Base-by-base conservation (phyloP, 2,329 filamentous ascomycete genomes). In the Penicillium hordei region DNA sequence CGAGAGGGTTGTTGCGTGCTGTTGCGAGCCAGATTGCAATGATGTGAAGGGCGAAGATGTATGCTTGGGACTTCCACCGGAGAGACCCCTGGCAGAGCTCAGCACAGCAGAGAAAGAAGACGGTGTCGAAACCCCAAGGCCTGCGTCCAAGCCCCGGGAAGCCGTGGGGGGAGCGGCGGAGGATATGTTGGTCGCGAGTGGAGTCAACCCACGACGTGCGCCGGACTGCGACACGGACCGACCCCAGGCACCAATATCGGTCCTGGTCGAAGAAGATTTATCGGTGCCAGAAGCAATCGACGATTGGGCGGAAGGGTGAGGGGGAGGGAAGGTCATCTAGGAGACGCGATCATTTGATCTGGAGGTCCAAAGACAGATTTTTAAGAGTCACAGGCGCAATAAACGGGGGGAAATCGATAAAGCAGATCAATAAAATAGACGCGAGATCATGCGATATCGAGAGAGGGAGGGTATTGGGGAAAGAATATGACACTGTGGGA, bases 261-360 rank as follows among this genome's bases (percentile, higher is more conserved):
- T 69, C 65, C 76, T 75, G 70, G 72, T 72, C 69, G 76, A 76
- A 66, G 76, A 76, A 67, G 74, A 73, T 69, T 78, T 78, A 71
- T 78, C 76, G 68, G 76, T 75, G 76, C 76, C 77, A 74, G 78
- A 78, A 78, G 76, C 76, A 78, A 78, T 79, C 75, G 76, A 79
- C 68, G 78, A 78, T 74, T 80, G 78, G 73, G 78, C 72, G 72
- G 78, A 78, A 76, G 74, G 75, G 70, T 76, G 77, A 75, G 79
- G 77, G 74, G 79, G 77, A 80, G 77, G 78, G 77, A 79, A 79
- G 79, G 76, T 83, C 81, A 83, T 83, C 79, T 82, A 79, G 78
- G 78, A 78, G 75, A 77, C 75, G 74, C 76, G 75, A 78, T 78
- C 78, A 80, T 79, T 79, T 78, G 76, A 78, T 76, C 74, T 74